Conservation (phyloP, 306 rosid genomes). For the Quercus suber region DNA sequence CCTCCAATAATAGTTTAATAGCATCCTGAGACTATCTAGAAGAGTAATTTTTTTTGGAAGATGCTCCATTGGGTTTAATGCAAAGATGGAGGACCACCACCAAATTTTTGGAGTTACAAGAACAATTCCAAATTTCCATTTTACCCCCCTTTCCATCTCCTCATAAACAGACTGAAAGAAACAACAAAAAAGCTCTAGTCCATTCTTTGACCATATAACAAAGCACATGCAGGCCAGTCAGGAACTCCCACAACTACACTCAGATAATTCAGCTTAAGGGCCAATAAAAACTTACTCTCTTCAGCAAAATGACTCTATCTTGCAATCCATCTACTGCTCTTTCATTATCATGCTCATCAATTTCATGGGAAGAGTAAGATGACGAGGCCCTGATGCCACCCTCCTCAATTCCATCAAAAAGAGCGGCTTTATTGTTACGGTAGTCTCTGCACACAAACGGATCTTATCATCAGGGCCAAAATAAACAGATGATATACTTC, state of each 20-base stretch:
- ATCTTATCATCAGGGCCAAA: not conserved
- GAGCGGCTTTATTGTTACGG: constrained; percentile 44
- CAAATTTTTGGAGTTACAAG: not conserved
- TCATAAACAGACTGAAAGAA: not conserved
- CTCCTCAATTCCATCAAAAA: constrained; percentile 65
- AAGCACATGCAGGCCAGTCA: not conserved
- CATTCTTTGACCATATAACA: not conserved
- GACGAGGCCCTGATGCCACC: constrained; percentile 58
- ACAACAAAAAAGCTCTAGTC: constrained; percentile 1
- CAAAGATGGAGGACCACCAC: constrained; percentile 4
- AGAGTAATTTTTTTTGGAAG: not conserved
- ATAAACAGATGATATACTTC: not conserved
- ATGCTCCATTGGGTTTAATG: not conserved
- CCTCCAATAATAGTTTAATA: not conserved
- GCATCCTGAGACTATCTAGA: not conserved
- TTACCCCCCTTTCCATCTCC: not conserved
- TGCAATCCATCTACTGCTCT: constrained; percentile 83
- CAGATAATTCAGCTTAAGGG: not conserved
- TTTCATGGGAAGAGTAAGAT: constrained; percentile 69
- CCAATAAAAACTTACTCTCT: constrained; percentile 57
- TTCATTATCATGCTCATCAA: constrained; percentile 90
- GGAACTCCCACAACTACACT: not conserved
- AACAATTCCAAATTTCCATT: not conserved
- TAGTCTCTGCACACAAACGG: constrained; percentile 31
- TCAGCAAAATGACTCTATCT: constrained; percentile 85